Base-by-base conservation (phyloP, 2,329 filamentous ascomycete genomes). In the Dryadomyces quercivorus region DNA sequence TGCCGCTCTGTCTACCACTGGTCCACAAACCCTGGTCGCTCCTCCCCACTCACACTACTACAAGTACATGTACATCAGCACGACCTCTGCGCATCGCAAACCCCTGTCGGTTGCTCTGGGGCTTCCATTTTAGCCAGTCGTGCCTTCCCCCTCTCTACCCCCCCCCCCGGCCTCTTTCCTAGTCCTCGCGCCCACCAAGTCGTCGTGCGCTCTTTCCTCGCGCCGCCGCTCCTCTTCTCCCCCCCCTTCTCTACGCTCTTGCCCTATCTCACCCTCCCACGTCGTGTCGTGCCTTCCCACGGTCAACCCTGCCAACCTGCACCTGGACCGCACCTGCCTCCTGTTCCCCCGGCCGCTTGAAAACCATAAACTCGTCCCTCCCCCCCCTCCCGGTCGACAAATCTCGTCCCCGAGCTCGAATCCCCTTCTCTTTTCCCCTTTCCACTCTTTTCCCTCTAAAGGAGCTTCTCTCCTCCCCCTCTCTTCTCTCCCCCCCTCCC, bases 241-340 rank as follows among this genome's bases (percentile, higher is more conserved):
- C 43, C 51, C 47, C 47, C 16, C 34, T n/a, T n/a, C n/a, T 47
- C 45, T 40, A 26, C 54, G 66, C 65, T 64, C 66, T 65, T n/a
- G 15, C 47, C 42, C 42, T 20, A 31, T 45, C 42, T 57, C 66
- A 31, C 43, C 15, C 42, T 44, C 50, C 50, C 50, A 52, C 40
- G 42, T 45, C 43, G 50, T 38, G 42, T 45, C 43, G 50, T 38
- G 26, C 22, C 34, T n/a, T 36, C 26, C 47, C 47, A 50, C n/a
- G 22, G 22, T 10, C 10, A 26, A 18, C 48, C 48, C 31, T 56
- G 53, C 53, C 59, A 61, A 61, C 40, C 21, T 61, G 61, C 61
- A 59, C 61, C 61, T 31, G 26, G 26, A 31, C 26, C 26, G 26
- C 26, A 31, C 43, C 44, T 36, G 38, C 22, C 52, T 22, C 42